A percentile compares a stretch with the other conserved stretches of the same genome.
These are phyloP conservation scores for Aspergillus alliaceus DNA, from an alignment of 2,329 filamentous ascomycete species.

Conservation along the genomic window DNA sequence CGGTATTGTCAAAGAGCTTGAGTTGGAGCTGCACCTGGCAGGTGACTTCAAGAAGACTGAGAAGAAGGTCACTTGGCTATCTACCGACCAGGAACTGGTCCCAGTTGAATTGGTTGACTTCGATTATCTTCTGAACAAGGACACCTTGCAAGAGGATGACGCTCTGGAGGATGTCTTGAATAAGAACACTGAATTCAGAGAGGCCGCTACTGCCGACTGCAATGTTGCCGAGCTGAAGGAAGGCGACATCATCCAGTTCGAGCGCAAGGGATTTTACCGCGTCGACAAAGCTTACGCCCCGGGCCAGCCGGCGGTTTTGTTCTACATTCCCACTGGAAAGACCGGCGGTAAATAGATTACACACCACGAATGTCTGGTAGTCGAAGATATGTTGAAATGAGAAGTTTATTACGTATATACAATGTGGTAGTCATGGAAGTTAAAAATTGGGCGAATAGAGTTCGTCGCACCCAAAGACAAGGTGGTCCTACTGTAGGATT, in stretches of 20 bases:
- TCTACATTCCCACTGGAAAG: constrained; percentile 70
- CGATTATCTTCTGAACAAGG: constrained; percentile 92
- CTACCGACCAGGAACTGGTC: constrained; percentile 73
- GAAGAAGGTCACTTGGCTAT: constrained; percentile 96
- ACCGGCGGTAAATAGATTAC: constrained; percentile 30
- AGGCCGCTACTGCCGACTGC: constrained; percentile 74
- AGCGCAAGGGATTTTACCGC: constrained; percentile 88
- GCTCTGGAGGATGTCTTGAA: constrained; percentile 81
- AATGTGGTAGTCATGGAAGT: not conserved
- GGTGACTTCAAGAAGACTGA: constrained; percentile 93
- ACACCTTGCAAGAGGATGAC: constrained; percentile 87
- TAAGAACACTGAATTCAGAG: constrained; percentile 70
- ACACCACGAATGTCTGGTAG: too few species aligned
- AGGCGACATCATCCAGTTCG: constrained; percentile 92
- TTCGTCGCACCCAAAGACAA: not conserved
- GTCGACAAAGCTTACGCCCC: constrained; percentile 67
- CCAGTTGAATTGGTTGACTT: constrained; percentile 89
- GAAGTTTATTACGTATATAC: not conserved
- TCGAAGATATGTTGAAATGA: not conserved
- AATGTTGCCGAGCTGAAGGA: constrained; percentile 77
- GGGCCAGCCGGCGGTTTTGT: constrained; percentile 63
- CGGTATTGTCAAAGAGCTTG: constrained; percentile 66
- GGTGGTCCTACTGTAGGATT: too few species aligned
- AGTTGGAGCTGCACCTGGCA: constrained; percentile 83
- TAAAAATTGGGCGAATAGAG: not conserved